Evolutionary conservation across 2,329 filamentous ascomycete genomes (phyloP).

Genomic region (Neonectria coccinea): DNA sequence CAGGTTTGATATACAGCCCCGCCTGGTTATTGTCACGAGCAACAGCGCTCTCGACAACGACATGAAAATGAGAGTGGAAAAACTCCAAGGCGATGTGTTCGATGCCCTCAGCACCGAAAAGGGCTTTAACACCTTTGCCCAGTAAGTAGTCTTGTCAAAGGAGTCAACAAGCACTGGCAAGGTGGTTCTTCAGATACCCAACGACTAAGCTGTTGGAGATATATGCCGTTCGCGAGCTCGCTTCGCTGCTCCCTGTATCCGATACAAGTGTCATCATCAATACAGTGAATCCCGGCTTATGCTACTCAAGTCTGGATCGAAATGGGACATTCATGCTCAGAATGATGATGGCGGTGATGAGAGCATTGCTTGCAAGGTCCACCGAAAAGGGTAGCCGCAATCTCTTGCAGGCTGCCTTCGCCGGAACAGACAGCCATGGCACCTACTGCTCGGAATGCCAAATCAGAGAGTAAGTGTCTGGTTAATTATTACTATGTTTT

Average conservation of each 20-base stretch:
- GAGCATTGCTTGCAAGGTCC: neutral
- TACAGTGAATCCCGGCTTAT: conserved; percentile 14
- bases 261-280: conserved; percentile 20
- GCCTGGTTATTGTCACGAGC: too few relatives aligned
- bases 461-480: conserved; percentile 2
- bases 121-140: neutral
- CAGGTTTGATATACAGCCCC: too few relatives aligned
- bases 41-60: too few relatives aligned
- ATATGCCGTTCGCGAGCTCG: conserved; percentile 12
- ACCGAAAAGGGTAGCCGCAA: conserved; percentile 15
- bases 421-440: conserved; percentile 2
- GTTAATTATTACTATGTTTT: too few relatives aligned
- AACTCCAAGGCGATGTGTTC: too few relatives aligned
- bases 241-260: conserved; percentile 3
- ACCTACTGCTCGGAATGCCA: conserved; percentile 1
- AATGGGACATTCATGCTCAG: neutral
- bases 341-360: neutral
- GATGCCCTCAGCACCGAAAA: neutral
- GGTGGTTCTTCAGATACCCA: neutral
- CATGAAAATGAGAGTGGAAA: too few relatives aligned
- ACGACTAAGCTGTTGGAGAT: conserved; percentile 12
- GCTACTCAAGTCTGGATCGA: conserved; percentile 10
- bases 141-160: neutral
- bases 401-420: neutral
- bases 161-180: too few relatives aligned